Evolutionary conservation across 305 asterid genomes (phyloP), one percentile per base, ranked within the genome.

Genomic region (Fraxinus baroniana): DNA sequence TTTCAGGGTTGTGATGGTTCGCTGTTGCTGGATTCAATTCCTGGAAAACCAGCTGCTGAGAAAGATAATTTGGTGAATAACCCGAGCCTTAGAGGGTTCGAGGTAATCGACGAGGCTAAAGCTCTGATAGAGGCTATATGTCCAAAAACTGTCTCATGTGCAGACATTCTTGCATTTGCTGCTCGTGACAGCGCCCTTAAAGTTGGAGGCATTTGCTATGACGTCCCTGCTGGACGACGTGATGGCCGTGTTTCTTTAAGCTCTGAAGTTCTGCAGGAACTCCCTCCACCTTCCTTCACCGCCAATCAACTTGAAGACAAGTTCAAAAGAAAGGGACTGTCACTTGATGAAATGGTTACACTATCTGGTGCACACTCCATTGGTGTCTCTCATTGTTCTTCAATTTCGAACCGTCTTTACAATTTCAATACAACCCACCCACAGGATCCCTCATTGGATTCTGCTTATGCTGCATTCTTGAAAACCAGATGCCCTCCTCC

Each of bases 321-420:
- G 55, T 89, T 89, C 17, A 86, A 88, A 26, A 49, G 83, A 0
- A 89, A 89, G 77, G 90, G 89, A 1, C 79, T 91, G 39, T 76
- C 94, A 0, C 82, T 81, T 10, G 94, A 88, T 81, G 94, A 91
- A 9, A 91, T 91, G 94, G 94, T 89, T 7, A 87, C 90, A 2
- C 91, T 91, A n/a, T 89, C 91, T 5, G 92, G 92, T n/a, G 86
- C 94, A 0, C 92, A 91, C 20, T 91, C 92, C 18, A 86, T 91
- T 57, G 92, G 94, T 0, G 26, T 89, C 26, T 82, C 90, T 0
- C 90, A 83, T 30, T 88, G 94, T 78, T 18, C 79, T 4, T 49
- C 90, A 83, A 82, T 91, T 44, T 30, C 81, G 8, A 5, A 24
- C 78, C 91, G 92, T 1, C 87, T 91, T 26, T 91, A 66, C n/a